Percentiles rank a stretch among this genome's conserved stretches.
These are phyloP conservation scores for Ogataea hybrid DNA, from an alignment of 1,139 yeast species.

Conservation along the genomic window DNA sequence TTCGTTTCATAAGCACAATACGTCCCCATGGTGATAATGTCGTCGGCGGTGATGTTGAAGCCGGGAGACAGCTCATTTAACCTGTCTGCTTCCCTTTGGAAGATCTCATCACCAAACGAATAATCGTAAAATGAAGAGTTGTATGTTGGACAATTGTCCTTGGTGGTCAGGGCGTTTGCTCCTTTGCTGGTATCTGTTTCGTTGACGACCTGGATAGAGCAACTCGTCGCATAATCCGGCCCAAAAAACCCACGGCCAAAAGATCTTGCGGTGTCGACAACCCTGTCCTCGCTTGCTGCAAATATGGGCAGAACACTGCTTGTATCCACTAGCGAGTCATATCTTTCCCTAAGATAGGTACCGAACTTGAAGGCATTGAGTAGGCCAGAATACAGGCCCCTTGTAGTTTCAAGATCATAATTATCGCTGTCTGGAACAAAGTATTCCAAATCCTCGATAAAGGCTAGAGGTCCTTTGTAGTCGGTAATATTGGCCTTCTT, in stretches of 20 bases:
- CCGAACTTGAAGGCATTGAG: conserved; percentile 16
- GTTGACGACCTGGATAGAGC: conserved; percentile 16
- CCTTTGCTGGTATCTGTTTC: conserved; percentile 16
- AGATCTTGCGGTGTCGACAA: conserved; percentile 20
- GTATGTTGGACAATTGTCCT: conserved; percentile 3
- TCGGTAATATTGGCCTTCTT: conserved; percentile 2
- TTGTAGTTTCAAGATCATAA: conserved; percentile 19
- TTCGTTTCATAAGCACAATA: conserved; percentile 53
- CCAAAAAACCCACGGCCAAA: conserved; percentile 22
- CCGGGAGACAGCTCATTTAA: conserved; percentile 34
- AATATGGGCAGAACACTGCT: conserved; percentile 18
- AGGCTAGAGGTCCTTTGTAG: conserved; percentile 4
- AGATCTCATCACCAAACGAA: neutral
- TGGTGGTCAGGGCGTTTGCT: conserved; percentile 17
- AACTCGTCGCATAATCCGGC: conserved; percentile 6
- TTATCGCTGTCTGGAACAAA: conserved; percentile 3
- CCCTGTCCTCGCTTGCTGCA: conserved; percentile 19
- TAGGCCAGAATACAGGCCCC: conserved; percentile 20
- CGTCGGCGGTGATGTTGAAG: conserved; percentile 36
- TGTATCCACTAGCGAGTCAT: conserved; percentile 16
- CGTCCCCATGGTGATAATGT: conserved; percentile 38
- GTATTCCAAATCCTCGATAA: conserved; percentile 2
- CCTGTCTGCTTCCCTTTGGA: conserved; percentile 22
- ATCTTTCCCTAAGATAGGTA: conserved; percentile 14
- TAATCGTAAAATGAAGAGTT: conserved; percentile 1